A percentile compares a stretch with the other conserved stretches of the same genome.
phyloP scores from a whole-genome alignment of 2,329 filamentous ascomycete species.

The Arthrobotrys conoides region DNA sequence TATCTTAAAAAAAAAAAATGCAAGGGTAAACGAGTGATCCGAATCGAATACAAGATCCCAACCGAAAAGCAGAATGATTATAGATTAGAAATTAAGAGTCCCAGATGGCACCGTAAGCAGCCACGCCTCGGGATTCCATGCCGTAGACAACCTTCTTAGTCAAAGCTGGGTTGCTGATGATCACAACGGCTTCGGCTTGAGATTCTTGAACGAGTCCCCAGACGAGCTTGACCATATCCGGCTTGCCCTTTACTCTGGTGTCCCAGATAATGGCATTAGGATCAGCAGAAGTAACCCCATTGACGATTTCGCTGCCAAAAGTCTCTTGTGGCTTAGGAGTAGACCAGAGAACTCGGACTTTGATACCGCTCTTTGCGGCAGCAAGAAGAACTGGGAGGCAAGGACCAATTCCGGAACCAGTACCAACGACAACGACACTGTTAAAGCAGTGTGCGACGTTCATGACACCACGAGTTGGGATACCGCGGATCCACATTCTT shows the following conservation, averaged over 20 bases:
- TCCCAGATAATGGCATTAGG: slow-evolving; percentile 66
- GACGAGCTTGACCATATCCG: slow-evolving; percentile 66
- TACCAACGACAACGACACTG: slow-evolving; percentile 67
- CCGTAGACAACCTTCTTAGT: slow-evolving; percentile 67
- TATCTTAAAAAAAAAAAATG: slow-evolving; percentile 1
- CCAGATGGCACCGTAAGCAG: slow-evolving; percentile 67
- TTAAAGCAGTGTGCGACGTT: slow-evolving; percentile 66
- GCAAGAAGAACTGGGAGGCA: slow-evolving; percentile 65
- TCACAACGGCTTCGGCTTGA: slow-evolving; percentile 66
- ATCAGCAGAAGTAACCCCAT: slow-evolving; percentile 66
- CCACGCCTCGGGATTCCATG: slow-evolving; percentile 66
- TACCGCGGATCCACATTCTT: slow-evolving; percentile 77
- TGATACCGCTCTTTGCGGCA: slow-evolving; percentile 63
- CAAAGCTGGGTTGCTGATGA: slow-evolving; percentile 66
- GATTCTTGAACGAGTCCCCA: slow-evolving; percentile 65
- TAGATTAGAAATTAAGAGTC: slow-evolving; percentile 62
- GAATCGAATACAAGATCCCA: slow-evolving; percentile 22
- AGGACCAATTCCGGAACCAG: slow-evolving; percentile 67
- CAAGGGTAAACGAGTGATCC: slow-evolving; percentile 15
- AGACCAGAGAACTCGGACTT: slow-evolving; percentile 66
- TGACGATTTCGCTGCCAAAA: slow-evolving; percentile 66
- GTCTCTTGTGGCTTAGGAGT: slow-evolving; percentile 66
- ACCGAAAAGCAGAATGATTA: slow-evolving; percentile 10
- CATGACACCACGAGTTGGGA: slow-evolving; percentile 70
- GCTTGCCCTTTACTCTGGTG: slow-evolving; percentile 65